Evolutionary conservation across 2,329 filamentous ascomycete genomes (phyloP).

Genomic region (Aureobasidium sp.): DNA sequence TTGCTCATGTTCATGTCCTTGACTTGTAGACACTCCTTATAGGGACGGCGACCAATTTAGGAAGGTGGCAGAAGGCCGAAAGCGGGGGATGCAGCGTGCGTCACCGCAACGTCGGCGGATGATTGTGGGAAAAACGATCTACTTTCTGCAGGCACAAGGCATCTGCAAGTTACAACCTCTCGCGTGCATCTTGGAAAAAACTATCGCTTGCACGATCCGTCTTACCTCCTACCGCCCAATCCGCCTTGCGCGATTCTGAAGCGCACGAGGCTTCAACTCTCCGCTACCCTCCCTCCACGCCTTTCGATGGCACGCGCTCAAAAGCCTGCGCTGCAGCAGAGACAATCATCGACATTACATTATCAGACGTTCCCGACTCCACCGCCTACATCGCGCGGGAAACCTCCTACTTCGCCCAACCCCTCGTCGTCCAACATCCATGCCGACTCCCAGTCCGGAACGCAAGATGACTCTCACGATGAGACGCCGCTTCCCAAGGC

Average conservation of each 20-base stretch:
- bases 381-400: slow-evolving; percentile 46
- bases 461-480: slow-evolving; percentile 34
- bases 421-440: slow-evolving; percentile 18
- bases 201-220: not conserved
- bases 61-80: not conserved
- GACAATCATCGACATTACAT: slow-evolving; percentile 50
- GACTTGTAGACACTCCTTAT: no score
- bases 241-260: not conserved
- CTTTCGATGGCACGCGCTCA: slow-evolving; percentile 5
- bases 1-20: no score
- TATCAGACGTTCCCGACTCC: slow-evolving; percentile 78
- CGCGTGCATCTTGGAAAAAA: not conserved
- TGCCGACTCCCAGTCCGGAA: slow-evolving; percentile 27
- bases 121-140: not conserved
- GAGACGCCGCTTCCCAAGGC: slow-evolving; percentile 71
- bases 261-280: not conserved
- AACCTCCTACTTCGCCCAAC: slow-evolving; percentile 44
- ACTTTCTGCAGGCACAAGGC: slow-evolving; percentile 2
- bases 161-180: not conserved
- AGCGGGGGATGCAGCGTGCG: not conserved
- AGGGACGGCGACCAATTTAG: not conserved
- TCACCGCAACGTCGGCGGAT: not conserved
- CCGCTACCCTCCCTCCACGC: not conserved
- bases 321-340: slow-evolving; percentile 9
- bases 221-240: not conserved